A percentile compares a stretch with the other conserved stretches of the same genome.
Conservation (phyloP, 352 stramenopile genomes). For the Phytopythium boreale region DNA sequence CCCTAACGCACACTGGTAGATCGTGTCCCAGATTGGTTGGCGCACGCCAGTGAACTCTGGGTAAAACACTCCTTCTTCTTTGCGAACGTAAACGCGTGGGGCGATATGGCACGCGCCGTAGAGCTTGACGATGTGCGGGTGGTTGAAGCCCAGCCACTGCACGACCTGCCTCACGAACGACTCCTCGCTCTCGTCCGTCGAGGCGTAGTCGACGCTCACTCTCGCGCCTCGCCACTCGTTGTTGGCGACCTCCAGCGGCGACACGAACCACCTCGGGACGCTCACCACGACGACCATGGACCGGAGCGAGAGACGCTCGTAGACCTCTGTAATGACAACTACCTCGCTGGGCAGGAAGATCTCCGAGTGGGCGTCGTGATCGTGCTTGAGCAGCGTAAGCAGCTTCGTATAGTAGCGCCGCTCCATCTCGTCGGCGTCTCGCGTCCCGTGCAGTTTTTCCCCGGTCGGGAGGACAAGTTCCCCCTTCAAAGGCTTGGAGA, state of each 20-base stretch:
- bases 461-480: background rate
- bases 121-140: conserved; percentile 6
- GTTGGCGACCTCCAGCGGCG: conserved; percentile 3
- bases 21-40: background rate
- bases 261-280: conserved; percentile 1
- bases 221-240: background rate
- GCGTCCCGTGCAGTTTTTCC: background rate
- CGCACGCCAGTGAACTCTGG: background rate
- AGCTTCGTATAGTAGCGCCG: background rate
- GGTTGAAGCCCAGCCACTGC: background rate
- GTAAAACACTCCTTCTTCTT: background rate
- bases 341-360: background rate
- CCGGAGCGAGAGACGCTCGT: background rate
- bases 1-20: background rate
- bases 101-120: conserved; percentile 2
- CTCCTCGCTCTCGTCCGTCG: background rate
- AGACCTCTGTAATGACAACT: background rate
- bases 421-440: background rate
- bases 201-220: background rate
- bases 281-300: background rate
- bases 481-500: background rate
- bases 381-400: conserved; percentile 2
- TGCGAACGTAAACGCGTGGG: background rate
- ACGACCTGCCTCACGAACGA: background rate
- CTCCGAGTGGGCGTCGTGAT: background rate